Percentiles rank a stretch among this genome's conserved stretches.
phyloP scores from a whole-genome alignment of 2,329 filamentous ascomycete genomes.

The Aspergillus ochraceoroseus region DNA sequence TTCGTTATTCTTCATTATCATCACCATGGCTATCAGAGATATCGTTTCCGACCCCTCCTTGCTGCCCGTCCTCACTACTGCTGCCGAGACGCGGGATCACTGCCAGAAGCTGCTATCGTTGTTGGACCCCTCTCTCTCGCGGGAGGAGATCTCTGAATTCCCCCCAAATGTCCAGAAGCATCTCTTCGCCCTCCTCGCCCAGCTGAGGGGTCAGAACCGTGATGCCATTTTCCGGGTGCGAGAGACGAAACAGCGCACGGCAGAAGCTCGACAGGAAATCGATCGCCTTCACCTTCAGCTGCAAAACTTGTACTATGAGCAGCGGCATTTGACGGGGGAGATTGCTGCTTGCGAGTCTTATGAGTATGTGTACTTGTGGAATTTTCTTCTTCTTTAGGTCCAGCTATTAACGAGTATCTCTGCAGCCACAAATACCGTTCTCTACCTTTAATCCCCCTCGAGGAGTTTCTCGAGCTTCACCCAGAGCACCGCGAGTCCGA shows the following conservation, averaged over 20 bases:
- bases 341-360: constrained; percentile 87
- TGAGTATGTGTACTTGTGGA: constrained; percentile 57
- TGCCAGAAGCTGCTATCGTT: constrained; percentile 58
- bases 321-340: constrained; percentile 82
- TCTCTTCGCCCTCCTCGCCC: constrained; percentile 71
- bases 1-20: constrained; percentile 15
- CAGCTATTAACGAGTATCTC: neutral
- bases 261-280: constrained; percentile 83
- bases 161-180: constrained; percentile 56
- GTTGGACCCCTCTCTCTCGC: constrained; percentile 47
- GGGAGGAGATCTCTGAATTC: constrained; percentile 8
- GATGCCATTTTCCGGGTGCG: constrained; percentile 74
- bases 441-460: constrained; percentile 75
- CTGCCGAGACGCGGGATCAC: constrained; percentile 67
- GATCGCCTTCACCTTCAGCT: constrained; percentile 86
- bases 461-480: constrained; percentile 72
- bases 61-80: constrained; percentile 63
- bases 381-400: neutral
- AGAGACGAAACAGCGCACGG: constrained; percentile 78
- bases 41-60: constrained; percentile 64
- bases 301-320: constrained; percentile 95
- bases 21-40: constrained; percentile 51
- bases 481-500: constrained; percentile 68
- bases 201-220: constrained; percentile 77
- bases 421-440: constrained; percentile 73